Evolutionary conservation across 345 rosid species (phyloP), one percentile per base, ranked within the genome.

Genomic region (Populus davidiana): DNA sequence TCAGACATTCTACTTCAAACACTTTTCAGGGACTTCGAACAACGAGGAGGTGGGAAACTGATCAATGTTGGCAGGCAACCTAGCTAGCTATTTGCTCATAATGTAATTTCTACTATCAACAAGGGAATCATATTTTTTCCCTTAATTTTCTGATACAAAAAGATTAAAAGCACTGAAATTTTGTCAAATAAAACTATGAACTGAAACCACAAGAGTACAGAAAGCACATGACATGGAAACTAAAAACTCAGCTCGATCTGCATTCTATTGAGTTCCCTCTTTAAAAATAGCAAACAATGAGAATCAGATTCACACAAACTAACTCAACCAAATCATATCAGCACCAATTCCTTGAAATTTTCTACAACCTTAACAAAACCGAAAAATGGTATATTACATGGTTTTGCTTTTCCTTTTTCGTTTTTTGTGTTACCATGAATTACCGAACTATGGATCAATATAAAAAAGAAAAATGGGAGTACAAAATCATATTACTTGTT

Each of bases 1-100:
- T 27, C 2, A 31, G 59, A 66, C 14, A 44, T 8, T 63, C 47
- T 29, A 12, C 74, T 0, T 20, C 49, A 41, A 36, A 36, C 29
- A 18, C 38, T 47, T 23, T 52, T 50, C 17, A 76, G 38, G 38
- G 67, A 35, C 50, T 47, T 39, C 27, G 35, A 5, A 38, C 72
- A 11, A 64, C 72, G 6, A 72, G 74, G 78, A 49, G 73, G 38
- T 73, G 78, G 86, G 83, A 77, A 59, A 77, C 81, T 1, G 81
- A 79, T 17, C 78, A 77, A 5, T 69, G 81, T 29, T 83, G 76
- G 76, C 79, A 73, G 62, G 17, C 8, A 20, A 35, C 10, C 21
- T 12, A 49, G 27, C 70, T 20, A 6, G 20, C n/a, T 18, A 5
- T 52, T 52, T 52, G 59, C 59, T 52, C 59, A 20, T 52, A 18